Evolutionary conservation across 176 grass and related monocot genomes (phyloP), one percentile per base, ranked within the genome.

Genomic region (Lolium perenne): DNA sequence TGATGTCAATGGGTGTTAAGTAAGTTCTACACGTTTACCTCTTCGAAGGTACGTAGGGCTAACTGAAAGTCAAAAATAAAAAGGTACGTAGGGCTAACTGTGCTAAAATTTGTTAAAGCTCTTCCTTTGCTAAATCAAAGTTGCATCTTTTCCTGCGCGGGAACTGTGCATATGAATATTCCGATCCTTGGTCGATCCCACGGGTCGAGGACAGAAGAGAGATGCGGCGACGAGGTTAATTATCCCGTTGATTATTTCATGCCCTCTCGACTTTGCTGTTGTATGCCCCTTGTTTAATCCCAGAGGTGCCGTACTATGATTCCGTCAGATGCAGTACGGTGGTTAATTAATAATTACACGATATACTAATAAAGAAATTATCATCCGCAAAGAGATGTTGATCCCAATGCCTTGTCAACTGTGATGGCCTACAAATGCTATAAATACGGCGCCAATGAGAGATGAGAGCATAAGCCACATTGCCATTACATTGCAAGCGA

Each of bases 191-290:
- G 54, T 56, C 54, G 16, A 56, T 7, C 54, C 17, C 54, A 56
- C 54, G 54, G 54, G 54, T 17, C 18, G 54, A 20, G 54, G 54
- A 56, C 54, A 6, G 54, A 56, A 6, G 14, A 54, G 14, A 54
- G 95, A 64, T 0, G 80, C 80, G 1, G 80, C 95, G 0, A 91
- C 93, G 0, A 54, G 51, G 4, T 16, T 54, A 54, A 54, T 54
- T 54, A 54, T 54, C 51, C 51, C 13, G 51, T 54, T 54, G 14
- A 54, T 54, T 16, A 54, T 54, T 89, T 97, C 0, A 85, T 94
- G 3, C 92, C 93, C 53, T 87, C 87, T 93, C 9, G 93, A 97
- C 68, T 51, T 3, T 54, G 14, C 6, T 54, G 51, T 54, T 16
- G 14, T 86, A 97, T 64, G 87, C 93, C 14, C 32, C 2, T 71